A percentile compares a stretch with the other conserved stretches of the same genome.
Conservation (phyloP, 2,329 filamentous ascomycete genomes). For the Sporothrix pallida region DNA sequence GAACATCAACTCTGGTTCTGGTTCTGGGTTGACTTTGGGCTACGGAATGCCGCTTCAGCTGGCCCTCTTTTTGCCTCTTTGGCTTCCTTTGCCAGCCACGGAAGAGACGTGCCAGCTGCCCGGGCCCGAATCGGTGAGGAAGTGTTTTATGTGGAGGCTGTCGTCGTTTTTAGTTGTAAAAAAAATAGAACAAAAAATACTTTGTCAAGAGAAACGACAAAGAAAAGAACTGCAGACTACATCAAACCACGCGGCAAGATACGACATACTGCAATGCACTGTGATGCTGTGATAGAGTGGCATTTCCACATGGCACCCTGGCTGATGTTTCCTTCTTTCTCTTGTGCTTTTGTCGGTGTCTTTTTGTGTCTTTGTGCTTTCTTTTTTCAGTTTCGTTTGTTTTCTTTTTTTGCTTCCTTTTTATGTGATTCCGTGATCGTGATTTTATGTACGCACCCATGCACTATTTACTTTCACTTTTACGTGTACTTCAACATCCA, state of each 20-base stretch:
- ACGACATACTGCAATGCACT: neutral
- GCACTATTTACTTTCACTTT: neutral
- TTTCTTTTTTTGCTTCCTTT: neutral
- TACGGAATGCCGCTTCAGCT: neutral
- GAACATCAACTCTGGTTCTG: constrained; percentile 25
- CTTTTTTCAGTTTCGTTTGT: constrained; percentile 1
- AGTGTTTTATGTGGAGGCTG: neutral
- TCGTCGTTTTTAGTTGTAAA: no score
- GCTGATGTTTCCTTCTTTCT: constrained; percentile 8
- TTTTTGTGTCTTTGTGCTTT: neutral
- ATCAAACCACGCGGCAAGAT: neutral
- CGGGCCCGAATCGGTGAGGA: constrained; percentile 9
- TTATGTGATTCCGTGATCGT: neutral
- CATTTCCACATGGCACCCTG: constrained; percentile 20
- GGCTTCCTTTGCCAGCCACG: neutral
- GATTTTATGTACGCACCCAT: neutral
- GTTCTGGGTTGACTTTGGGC: neutral
- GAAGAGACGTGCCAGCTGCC: neutral
- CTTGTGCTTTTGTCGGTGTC: neutral
- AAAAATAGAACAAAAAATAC: neutral
- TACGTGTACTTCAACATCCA: neutral
- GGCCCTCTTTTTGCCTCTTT: neutral
- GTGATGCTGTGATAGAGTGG: neutral
- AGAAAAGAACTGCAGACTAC: neutral
- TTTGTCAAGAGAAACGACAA: neutral